These are phyloP conservation scores for Vararia minispora DNA, from an alignment of 768 basidiomycete species.

Conservation along the genomic window DNA sequence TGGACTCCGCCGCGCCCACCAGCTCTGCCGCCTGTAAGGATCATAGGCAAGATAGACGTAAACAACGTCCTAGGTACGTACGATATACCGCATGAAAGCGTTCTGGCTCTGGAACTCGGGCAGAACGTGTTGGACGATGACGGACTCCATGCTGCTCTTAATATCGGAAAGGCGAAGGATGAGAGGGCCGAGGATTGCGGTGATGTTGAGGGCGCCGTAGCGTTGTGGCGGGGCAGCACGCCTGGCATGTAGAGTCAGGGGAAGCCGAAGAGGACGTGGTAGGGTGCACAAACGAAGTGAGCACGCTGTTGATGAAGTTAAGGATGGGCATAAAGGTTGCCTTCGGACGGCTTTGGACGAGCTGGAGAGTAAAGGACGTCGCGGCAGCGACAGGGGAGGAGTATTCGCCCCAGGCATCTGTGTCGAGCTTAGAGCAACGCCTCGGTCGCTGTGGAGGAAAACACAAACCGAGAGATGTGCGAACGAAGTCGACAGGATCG, in stretches of 20 bases:
- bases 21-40: conserved; percentile 66
- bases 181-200: conserved; percentile 60
- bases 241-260: conserved; percentile 15
- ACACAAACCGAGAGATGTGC: conserved; percentile 53
- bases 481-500: conserved; percentile 80
- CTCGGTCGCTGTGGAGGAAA: background rate
- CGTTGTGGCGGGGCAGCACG: conserved; percentile 49
- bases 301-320: conserved; percentile 62
- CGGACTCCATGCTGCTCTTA: conserved; percentile 64
- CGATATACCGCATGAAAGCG: conserved; percentile 70
- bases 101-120: conserved; percentile 58
- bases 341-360: conserved; percentile 73
- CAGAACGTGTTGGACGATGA: conserved; percentile 62
- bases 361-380: conserved; percentile 67
- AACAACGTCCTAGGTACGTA: conserved; percentile 25
- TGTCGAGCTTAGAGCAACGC: conserved; percentile 1
- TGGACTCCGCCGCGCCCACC: conserved; percentile 60
- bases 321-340: conserved; percentile 75
- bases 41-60: background rate
- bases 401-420: conserved; percentile 77
- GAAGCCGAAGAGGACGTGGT: background rate
- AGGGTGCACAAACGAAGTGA: conserved; percentile 41
- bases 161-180: conserved; percentile 82
- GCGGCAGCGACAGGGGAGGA: conserved; percentile 70
- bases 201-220: conserved; percentile 82